A percentile compares a stretch with the other conserved stretches of the same genome.
Conservation (phyloP, 2,329 filamentous ascomycete species). For the Penicillium crustosum region DNA sequence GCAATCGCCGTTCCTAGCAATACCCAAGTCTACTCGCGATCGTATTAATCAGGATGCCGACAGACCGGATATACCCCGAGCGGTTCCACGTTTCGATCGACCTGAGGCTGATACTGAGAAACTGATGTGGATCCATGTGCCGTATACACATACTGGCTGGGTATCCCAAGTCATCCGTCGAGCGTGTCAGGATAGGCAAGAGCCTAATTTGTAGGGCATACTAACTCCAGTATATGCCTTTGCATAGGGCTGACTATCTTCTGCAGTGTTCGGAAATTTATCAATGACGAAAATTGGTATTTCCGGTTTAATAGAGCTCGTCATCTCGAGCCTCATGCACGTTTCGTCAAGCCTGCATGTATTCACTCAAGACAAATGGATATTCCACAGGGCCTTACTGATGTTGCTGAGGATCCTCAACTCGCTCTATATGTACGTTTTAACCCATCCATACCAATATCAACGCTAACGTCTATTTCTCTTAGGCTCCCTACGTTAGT, state of each 20-base stretch:
- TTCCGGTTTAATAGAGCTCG: slow-evolving; percentile 38
- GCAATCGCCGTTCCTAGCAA: slow-evolving; percentile 25
- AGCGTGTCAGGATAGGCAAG: slow-evolving; percentile 27
- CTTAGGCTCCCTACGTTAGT: slow-evolving; percentile 33
- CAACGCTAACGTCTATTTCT: neutral
- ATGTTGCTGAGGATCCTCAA: slow-evolving; percentile 22
- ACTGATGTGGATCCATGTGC: slow-evolving; percentile 37
- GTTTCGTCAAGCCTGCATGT: slow-evolving; percentile 39
- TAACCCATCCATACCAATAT: no score
- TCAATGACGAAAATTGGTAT: slow-evolving; percentile 40
- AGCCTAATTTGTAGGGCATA: slow-evolving; percentile 20
- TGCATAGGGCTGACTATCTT: neutral
- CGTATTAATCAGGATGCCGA: slow-evolving; percentile 25
- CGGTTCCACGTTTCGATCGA: slow-evolving; percentile 32
- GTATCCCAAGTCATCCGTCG: slow-evolving; percentile 24
- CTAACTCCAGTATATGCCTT: neutral
- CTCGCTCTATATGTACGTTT: slow-evolving; percentile 34
- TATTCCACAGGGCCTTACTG: slow-evolving; percentile 14
- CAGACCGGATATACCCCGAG: slow-evolving; percentile 25
- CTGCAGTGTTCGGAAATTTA: slow-evolving; percentile 41
- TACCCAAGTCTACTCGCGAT: slow-evolving; percentile 27
- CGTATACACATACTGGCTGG: slow-evolving; percentile 32
- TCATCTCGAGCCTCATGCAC: slow-evolving; percentile 42
- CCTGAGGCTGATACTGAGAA: slow-evolving; percentile 36
- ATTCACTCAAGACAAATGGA: slow-evolving; percentile 34